Evolutionary conservation across 352 stramenopile species (phyloP), one percentile per base, ranked within the genome.

Genomic region (Pythium rhizo-oryzae): DNA sequence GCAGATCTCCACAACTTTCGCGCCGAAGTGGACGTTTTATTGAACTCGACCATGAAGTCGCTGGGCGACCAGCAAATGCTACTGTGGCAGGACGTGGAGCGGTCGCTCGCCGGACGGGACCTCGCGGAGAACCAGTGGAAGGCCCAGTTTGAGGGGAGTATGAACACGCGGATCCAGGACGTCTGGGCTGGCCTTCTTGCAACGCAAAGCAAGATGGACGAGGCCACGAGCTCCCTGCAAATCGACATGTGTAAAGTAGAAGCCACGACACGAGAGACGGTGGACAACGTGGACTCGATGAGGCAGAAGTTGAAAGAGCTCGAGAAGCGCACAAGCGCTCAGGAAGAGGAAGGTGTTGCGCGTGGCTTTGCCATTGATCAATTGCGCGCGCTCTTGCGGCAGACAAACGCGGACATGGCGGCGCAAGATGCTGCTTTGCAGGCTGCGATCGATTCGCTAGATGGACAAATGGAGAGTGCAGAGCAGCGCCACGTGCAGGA

Each of bases 81-180:
- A n/a, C 52, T 81, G 33, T 72, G 67, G 30, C 74, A 86, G 25
- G 65, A 64, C n/a, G 59, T 85, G 24, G 78, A 71, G n/a, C 15
- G 74, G 16, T 70, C 67, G 18, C 55, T 89, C 3, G 71, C 81
- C 3, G 75, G 74, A 47, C 65, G 69, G 5, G 70, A 84, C 43
- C 64, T 88, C 19, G 56, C 58, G 15, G 80, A 84, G 61, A 90
- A 90, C 60, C 64, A 81, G 35, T 91, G 81, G 81, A 91, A 91
- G 55, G 53, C 79, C 0, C 58, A 70, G 7, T 91, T 89, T 50
- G 80, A 89, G 21, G 63, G 65, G 5, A 75, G 65, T 4, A 80
- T 91, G 24, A 72, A 67, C 0, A 71, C 76, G 18, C 83, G 81
- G 0, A 83, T 91, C 23, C 63, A 85, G 35, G 76, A 89, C 62